Evolutionary conservation across 2,329 filamentous ascomycete genomes (phyloP), one percentile per base, ranked within the genome.

Genomic region (Aspergillus phoenicis): DNA sequence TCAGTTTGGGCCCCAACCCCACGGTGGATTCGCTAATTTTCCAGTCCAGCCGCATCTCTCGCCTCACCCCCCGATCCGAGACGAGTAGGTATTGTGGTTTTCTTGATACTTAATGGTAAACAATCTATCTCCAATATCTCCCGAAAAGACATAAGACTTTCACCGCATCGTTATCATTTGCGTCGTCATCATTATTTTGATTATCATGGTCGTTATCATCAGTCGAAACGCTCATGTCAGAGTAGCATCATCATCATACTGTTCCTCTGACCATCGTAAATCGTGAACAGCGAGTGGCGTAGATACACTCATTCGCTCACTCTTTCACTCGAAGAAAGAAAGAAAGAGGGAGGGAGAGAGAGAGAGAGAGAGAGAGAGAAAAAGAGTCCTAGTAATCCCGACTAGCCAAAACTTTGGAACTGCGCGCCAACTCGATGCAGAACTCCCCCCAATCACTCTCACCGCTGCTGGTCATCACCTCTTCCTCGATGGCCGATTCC

Each of bases 401-500:
- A n/a, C 54, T 60, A 33, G 58, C 55, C 47, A 65, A 57, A 11
- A 43, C 63, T 53, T 65, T 68, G n/a, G 74, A 75, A 64, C 74
- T 77, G 60, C 73, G 71, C 20, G 71, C 74, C 69, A 96, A 75
- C 73, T 87, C 86, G 65, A 88, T 80, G 71, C 90, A 93, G 73
- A 95, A 95, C 63, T 86, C 81, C 0, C 90, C 89, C 84, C 90
- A 93, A 65, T 94, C 89, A 45, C 66, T 70, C 0, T 73, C 74
- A 8, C 75, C 75, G 51, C 68, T 76, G 5, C 68, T 67, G 1
- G 89, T 87, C 64, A 85, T 87, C 0, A 91, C 91, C 45, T 90
- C 90, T 56, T 93, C 90, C 52, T 86, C 85, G 39, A 99, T 87
- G 47, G 91, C 91, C 49, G 91, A 87, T 71, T 92, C 87, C 64